These are phyloP conservation scores for Camellia japonica DNA, from an alignment of 148 eudicot species.

Conservation along the genomic window DNA sequence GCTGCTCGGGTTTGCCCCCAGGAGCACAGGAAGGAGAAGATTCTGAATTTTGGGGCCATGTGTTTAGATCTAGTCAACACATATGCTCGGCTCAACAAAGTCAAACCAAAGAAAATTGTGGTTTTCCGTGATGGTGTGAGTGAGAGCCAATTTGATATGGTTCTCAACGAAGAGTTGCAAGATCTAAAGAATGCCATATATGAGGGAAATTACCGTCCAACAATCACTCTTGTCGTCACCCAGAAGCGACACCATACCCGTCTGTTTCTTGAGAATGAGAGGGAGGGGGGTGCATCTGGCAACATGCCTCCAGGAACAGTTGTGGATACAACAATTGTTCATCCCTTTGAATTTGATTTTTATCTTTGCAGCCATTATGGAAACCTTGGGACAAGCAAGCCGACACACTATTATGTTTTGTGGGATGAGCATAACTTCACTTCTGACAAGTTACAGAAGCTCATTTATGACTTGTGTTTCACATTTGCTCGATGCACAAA, in stretches of 20 bases:
- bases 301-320: constrained; percentile 50
- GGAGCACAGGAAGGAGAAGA: constrained; percentile 22
- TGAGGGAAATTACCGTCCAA: neutral
- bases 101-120: constrained; percentile 32
- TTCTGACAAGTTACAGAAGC: too few species aligned
- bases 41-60: constrained; percentile 32
- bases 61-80: constrained; percentile 33
- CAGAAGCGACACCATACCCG: constrained; percentile 42
- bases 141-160: constrained; percentile 44
- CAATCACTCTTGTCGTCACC: constrained; percentile 36
- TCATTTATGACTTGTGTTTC: too few species aligned
- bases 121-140: constrained; percentile 49
- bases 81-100: constrained; percentile 27
- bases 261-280: constrained; percentile 21
- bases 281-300: constrained; percentile 14
- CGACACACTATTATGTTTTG: too few species aligned
- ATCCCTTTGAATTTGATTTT: constrained; percentile 29
- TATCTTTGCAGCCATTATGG: too few species aligned
- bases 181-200: constrained; percentile 26
- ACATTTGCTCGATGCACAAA: too few species aligned
- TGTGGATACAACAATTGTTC: constrained; percentile 34
- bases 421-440: too few species aligned
- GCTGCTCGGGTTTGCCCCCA: constrained; percentile 36
- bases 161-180: constrained; percentile 32
- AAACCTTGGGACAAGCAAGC: too few species aligned